Base-by-base conservation (phyloP, 2,329 filamentous ascomycete genomes). In the Colletotrichum scovillei region DNA sequence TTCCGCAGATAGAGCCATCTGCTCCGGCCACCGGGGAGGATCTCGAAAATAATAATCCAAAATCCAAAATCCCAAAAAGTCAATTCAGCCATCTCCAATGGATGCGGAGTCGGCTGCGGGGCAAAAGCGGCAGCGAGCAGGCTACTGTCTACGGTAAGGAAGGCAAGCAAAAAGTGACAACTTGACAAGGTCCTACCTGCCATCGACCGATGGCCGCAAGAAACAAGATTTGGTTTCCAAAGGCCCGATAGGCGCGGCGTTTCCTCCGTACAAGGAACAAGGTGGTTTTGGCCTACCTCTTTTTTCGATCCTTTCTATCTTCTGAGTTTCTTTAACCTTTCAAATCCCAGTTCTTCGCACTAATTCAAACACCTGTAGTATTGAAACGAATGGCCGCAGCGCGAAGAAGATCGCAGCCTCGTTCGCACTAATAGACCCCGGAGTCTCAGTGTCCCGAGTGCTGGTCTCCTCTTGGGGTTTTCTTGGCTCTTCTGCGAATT, bases 211-310 rank as follows among this genome's bases (percentile, higher is more conserved):
- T 42, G 26, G n/a, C 8, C 5, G 24, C n/a, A 59, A 19, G 35
- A 69, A 64, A 60, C 70, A 72, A 72, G 69, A 69, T 69, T 64
- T 46, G 55, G 28, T 32, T 24, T 38, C 24, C 56, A 70, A 70
- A 70, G 67, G 60, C 55, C 70, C 67, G 66, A 73, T 70, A 65
- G 46, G 38, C 56, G 30, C 26, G 70, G 67, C 24, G 55, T 32
- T 32, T 11, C 55, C 30, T 57, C 32, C 24, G 49, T 30, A 26
- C 49, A 59, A 28, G 60, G 56, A 28, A 63, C 66, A 60, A 65
- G 59, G 66, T 60, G 24, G 24, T 46, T 8, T 53, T 28, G 19
- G 22, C 16, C 19, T 46, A 6, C 16, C 28, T 24, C 35, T 42
- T 35, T 49, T 16, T 55, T 24, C 24, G 24, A 57, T 56, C 8